Conservation (phyloP, 495 filamentous ascomycete species). For the Podospora anserina region DNA sequence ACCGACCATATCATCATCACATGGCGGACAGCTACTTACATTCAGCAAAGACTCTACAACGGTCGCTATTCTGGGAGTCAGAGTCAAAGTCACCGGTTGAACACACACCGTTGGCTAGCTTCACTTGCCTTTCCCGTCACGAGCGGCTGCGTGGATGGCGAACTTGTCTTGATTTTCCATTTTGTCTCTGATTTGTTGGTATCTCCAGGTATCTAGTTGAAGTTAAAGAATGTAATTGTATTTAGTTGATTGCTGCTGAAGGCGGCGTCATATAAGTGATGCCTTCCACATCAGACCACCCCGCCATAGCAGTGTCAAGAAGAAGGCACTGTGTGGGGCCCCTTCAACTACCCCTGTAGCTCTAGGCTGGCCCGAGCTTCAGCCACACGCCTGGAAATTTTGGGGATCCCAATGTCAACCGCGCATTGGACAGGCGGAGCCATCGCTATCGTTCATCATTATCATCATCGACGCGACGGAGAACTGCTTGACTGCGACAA, state of each 20-base stretch:
- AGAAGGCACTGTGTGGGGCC: neutral
- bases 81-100: slow-evolving; percentile 16
- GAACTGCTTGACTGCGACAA: neutral
- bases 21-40: slow-evolving; percentile 43
- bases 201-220: too few species aligned
- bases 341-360: neutral
- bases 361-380: slow-evolving; percentile 25
- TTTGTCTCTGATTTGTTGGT: slow-evolving; percentile 8
- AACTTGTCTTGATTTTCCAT: slow-evolving; percentile 52
- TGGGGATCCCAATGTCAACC: neutral
- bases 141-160: slow-evolving; percentile 82
- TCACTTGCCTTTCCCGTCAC: slow-evolving; percentile 77
- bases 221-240: too few species aligned
- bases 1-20: neutral
- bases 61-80: slow-evolving; percentile 42
- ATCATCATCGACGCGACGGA: slow-evolving; percentile 11
- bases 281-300: slow-evolving; percentile 26
- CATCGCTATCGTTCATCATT: slow-evolving; percentile 14
- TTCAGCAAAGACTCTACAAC: slow-evolving; percentile 72
- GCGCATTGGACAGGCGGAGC: slow-evolving; percentile 15
- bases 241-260: neutral
- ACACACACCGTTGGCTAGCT: slow-evolving; percentile 7
- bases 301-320: slow-evolving; percentile 7
- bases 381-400: slow-evolving; percentile 27
- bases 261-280: slow-evolving; percentile 34